Evolutionary conservation across 768 basidiomycete species (phyloP).

Genomic region (Rhizopogon rudus): DNA sequence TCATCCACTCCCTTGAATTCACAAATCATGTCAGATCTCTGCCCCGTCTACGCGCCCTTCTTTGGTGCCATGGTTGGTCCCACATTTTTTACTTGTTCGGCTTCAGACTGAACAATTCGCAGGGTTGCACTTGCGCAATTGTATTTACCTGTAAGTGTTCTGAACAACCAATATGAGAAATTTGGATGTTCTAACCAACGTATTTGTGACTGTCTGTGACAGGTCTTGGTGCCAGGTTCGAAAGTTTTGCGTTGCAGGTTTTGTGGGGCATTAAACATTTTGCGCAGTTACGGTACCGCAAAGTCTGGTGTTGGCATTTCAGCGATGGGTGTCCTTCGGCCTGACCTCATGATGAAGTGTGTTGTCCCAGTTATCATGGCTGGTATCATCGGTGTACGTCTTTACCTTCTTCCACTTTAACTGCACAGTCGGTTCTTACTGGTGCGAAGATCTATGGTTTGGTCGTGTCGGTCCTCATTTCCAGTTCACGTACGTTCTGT

Average conservation of each 20-base stretch:
- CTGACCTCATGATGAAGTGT: conserved; percentile 98
- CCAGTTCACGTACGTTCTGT: conserved; percentile 65
- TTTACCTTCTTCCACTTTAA: neutral
- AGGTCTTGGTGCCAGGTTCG: conserved; percentile 87
- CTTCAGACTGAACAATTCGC: conserved; percentile 10
- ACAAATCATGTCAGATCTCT: conserved; percentile 65
- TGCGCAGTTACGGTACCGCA: conserved; percentile 91
- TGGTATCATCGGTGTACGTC: conserved; percentile 96
- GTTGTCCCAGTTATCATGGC: conserved; percentile 98
- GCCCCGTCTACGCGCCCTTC: conserved; percentile 96
- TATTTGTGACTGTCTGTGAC: neutral
- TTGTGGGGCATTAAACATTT: neutral
- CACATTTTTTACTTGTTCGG: neutral
- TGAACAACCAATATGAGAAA: neutral
- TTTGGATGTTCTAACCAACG: neutral
- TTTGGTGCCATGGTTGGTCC: conserved; percentile 89
- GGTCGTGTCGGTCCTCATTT: conserved; percentile 97
- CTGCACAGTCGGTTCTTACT: conserved; percentile 1
- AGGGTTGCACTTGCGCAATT: conserved; percentile 97
- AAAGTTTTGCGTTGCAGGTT: conserved; percentile 1
- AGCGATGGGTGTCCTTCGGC: conserved; percentile 96
- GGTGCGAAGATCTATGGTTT: conserved; percentile 83
- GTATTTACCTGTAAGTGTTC: conserved; percentile 87
- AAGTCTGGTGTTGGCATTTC: conserved; percentile 98
- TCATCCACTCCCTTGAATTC: conserved; percentile 2